A percentile compares a stretch with the other conserved stretches of the same genome.
phyloP scores from a whole-genome alignment of 345 rosid genomes.

The Hibiscus syriacus region DNA sequence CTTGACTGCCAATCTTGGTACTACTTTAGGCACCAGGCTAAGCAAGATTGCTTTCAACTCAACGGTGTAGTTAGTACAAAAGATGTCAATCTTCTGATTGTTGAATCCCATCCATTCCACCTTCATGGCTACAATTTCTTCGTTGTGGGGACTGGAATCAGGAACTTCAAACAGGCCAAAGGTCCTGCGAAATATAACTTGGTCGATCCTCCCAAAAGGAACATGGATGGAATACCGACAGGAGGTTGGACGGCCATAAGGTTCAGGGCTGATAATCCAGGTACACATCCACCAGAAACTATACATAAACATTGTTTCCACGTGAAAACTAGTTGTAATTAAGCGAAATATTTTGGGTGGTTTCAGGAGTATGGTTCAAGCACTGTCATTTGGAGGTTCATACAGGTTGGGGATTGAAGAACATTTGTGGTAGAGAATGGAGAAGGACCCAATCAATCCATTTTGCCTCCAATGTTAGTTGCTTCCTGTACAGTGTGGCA shows the following conservation, averaged over 20 bases:
- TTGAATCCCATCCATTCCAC: slow-evolving; percentile 63
- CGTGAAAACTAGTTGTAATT: background rate
- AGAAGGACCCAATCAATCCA: slow-evolving; percentile 17
- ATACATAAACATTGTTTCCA: background rate
- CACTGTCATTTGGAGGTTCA: slow-evolving; percentile 63
- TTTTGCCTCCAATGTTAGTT: slow-evolving; percentile 44
- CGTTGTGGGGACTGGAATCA: slow-evolving; percentile 47
- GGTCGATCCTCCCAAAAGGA: slow-evolving; percentile 69
- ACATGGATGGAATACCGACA: slow-evolving; percentile 61
- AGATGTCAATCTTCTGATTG: slow-evolving; percentile 46
- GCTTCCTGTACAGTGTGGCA: too few relatives aligned
- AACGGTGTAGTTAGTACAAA: slow-evolving; percentile 40
- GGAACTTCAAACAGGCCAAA: slow-evolving; percentile 38
- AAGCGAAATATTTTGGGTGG: too few relatives aligned
- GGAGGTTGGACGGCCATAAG: slow-evolving; percentile 74
- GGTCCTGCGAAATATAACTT: slow-evolving; percentile 43
- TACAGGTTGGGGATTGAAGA: slow-evolving; percentile 50
- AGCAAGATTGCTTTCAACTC: slow-evolving; percentile 46
- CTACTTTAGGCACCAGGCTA: too few relatives aligned
- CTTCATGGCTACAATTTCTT: slow-evolving; percentile 67
- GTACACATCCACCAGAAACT: slow-evolving; percentile 17
- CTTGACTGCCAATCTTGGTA: slow-evolving; percentile 36
- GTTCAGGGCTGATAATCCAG: slow-evolving; percentile 72
- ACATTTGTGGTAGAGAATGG: slow-evolving; percentile 48
- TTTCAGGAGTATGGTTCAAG: slow-evolving; percentile 62